Evolutionary conservation across 1,284 basidiomycete species (phyloP).

Genomic region (Ganoderma sinense): DNA sequence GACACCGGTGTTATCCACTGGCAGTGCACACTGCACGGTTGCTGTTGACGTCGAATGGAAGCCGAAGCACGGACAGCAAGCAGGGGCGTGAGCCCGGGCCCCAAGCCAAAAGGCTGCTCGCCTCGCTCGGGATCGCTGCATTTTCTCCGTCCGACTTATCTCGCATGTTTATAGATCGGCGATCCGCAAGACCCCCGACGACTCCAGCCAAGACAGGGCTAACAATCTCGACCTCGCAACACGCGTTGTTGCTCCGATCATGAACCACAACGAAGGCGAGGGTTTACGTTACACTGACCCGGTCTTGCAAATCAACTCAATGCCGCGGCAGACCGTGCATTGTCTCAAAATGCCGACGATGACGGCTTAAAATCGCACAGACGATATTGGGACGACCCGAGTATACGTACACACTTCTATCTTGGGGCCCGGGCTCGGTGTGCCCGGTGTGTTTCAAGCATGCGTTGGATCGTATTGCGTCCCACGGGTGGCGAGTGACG

Average conservation of each 20-base stretch:
- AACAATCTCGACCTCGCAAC: background rate
- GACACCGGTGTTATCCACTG: background rate
- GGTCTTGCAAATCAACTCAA: background rate
- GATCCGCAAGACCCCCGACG: background rate
- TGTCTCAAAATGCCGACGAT: background rate
- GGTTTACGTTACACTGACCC: background rate
- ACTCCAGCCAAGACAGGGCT: background rate
- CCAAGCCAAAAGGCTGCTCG: background rate
- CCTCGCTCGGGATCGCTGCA: background rate
- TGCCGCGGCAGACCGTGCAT: background rate
- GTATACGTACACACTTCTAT: background rate
- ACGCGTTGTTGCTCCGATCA: background rate
- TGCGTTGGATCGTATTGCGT: background rate
- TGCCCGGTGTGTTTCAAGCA: background rate
- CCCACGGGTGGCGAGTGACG: background rate
- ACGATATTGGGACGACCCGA: background rate
- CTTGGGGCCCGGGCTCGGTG: background rate
- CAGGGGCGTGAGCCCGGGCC: background rate
- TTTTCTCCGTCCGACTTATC: background rate
- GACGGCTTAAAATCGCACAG: background rate
- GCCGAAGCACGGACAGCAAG: background rate
- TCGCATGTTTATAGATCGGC: background rate
- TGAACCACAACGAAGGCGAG: background rate
- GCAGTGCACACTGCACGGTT: background rate
- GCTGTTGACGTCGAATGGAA: background rate